Base-by-base conservation (phyloP, 2,329 filamentous ascomycete species). In the Penicillium verrucosum region DNA sequence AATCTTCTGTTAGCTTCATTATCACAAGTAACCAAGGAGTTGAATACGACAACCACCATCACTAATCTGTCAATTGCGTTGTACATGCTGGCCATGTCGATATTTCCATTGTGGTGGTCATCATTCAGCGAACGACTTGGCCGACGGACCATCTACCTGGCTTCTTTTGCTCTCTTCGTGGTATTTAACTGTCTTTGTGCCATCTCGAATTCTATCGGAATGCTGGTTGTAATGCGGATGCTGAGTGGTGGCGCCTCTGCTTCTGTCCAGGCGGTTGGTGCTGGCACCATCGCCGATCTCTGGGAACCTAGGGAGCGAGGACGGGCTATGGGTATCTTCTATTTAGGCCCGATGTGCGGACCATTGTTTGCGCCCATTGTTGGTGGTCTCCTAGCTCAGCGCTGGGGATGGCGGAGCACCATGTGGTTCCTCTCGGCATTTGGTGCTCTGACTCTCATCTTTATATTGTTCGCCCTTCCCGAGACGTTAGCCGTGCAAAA, bases 81-180 rank as follows among this genome's bases (percentile, higher is more conserved):
- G 56, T 94, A 92, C 71, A 91, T 94, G 89, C 79, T 94, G 5
- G 79, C 83, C 64, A 90, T 94, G 89, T 84, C 86, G 54, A 90
- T 94, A 43, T 93, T 92, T 63, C 90, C 90, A 0, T 79, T 95
- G 0, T 94, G 90, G 90, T 94, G 89, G 89, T 90, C 88, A 1
- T 87, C 87, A 1, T 92, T 94, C 67, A 90, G 88, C 9, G 90
- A 94, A 65, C 75, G 75, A 4, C 68, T 81, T 1, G 90, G 90
- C 12, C 84, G 90, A 40, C 84, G 90, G 23, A 86, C 85, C n/a
- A 88, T 95, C 64, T 94, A 93, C 70, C 74, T 95, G 32, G 75
- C 83, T 34, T 92, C 89, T 0, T 94, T 94, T 70, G 70, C 80
- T 23, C 76, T 93, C 14, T 92, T 90, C 67, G 77, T 87, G 52